A percentile compares a stretch with the other conserved stretches of the same genome.
Evolutionary conservation across 768 basidiomycete genomes (phyloP).

Genomic region (Tephrocybe sp.): DNA sequence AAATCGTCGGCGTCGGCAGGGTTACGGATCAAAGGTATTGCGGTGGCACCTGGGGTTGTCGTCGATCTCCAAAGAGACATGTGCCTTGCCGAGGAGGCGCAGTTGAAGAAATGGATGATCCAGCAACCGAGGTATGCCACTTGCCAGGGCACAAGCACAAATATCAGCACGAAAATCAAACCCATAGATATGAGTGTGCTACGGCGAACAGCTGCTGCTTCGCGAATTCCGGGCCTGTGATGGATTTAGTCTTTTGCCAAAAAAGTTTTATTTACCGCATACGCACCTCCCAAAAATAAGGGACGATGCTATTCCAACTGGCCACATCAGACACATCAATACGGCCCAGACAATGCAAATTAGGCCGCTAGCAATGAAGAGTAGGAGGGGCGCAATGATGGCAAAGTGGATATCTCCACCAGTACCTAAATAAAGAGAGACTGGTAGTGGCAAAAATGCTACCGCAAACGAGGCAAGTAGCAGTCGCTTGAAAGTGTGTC

Average conservation of each 20-base stretch:
- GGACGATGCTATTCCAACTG: conserved; percentile 32
- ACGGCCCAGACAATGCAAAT: conserved; percentile 61
- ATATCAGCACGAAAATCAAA: conserved; percentile 62
- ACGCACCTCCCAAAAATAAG: conserved; percentile 36
- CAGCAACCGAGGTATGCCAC: conserved; percentile 85
- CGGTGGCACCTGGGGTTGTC: conserved; percentile 11
- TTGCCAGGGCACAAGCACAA: conserved; percentile 85
- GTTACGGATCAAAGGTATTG: conserved; percentile 22
- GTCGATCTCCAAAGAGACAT: conserved; percentile 11
- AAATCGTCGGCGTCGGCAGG: conserved; percentile 12
- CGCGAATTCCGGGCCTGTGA: conserved; percentile 18
- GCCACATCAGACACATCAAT: conserved; percentile 46
- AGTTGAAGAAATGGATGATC: conserved; percentile 73
- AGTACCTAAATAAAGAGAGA: conserved; percentile 58
- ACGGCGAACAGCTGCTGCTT: conserved; percentile 38
- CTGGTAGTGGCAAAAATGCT: conserved; percentile 57
- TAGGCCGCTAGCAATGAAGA: conserved; percentile 62
- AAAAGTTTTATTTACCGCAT: neutral
- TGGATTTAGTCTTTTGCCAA: neutral
- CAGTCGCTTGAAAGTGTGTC: conserved; percentile 37
- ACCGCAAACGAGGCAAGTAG: conserved; percentile 40
- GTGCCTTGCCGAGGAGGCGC: conserved; percentile 36
- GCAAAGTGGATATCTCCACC: conserved; percentile 46
- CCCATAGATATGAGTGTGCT: conserved; percentile 56
- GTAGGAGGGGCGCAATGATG: conserved; percentile 51